These are phyloP conservation scores for Breynia disticha DNA, from an alignment of 441 rosid species.

Conservation along the genomic window DNA sequence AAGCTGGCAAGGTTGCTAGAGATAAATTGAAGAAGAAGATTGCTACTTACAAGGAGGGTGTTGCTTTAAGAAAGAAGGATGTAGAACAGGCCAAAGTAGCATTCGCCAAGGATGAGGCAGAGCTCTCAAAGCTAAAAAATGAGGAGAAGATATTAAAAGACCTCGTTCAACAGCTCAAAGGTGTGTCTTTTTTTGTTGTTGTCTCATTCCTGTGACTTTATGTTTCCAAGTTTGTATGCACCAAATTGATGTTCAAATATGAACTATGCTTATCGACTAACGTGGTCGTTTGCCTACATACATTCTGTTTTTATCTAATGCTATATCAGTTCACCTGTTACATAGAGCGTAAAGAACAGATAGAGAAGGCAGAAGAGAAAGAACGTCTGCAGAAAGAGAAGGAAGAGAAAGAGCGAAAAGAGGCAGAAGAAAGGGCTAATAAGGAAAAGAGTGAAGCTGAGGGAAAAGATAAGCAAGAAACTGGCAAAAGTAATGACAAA, in stretches of 20 bases:
- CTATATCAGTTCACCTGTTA: neutral
- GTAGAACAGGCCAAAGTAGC: slow-evolving; percentile 49
- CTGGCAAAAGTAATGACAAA: slow-evolving; percentile 20
- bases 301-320: neutral
- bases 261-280: neutral
- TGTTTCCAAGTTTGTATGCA: too few relatives aligned
- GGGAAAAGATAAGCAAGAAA: slow-evolving; percentile 31
- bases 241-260: neutral
- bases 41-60: slow-evolving; percentile 60
- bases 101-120: slow-evolving; percentile 65
- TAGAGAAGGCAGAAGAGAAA: slow-evolving; percentile 86
- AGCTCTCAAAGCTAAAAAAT: slow-evolving; percentile 48
- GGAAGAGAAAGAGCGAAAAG: slow-evolving; percentile 65
- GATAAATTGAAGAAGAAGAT: slow-evolving; percentile 65
- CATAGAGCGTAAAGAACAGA: slow-evolving; percentile 74
- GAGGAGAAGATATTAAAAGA: slow-evolving; percentile 71
- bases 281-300: neutral
- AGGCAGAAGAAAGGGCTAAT: slow-evolving; percentile 49
- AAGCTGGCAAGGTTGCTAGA: slow-evolving; percentile 85
- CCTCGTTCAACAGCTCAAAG: slow-evolving; percentile 79
- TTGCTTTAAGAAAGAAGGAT: slow-evolving; percentile 43
- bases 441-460: slow-evolving; percentile 25
- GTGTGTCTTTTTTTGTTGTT: slow-evolving; percentile 23
- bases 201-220: too few relatives aligned
- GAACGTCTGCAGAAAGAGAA: slow-evolving; percentile 73